Conservation (phyloP, 2,329 filamentous ascomycete genomes). For the Aspergillus thermomutatus region DNA sequence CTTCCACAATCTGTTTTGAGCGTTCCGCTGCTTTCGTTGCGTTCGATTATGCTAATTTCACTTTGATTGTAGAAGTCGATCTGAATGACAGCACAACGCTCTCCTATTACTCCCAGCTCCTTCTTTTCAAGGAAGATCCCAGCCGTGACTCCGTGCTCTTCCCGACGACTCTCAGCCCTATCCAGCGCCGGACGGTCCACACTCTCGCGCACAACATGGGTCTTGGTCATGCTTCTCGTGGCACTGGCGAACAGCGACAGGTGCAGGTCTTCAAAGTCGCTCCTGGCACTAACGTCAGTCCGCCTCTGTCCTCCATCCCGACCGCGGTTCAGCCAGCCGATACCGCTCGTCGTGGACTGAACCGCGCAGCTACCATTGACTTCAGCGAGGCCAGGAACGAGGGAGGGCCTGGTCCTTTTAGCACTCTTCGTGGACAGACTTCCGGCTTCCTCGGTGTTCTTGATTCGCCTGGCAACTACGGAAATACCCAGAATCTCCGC, state of each 20-base stretch:
- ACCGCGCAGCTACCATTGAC: slow-evolving; percentile 94
- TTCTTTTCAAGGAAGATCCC: slow-evolving; percentile 80
- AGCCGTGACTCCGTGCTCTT: slow-evolving; percentile 79
- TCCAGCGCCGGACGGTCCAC: slow-evolving; percentile 86
- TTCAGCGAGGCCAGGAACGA: slow-evolving; percentile 80
- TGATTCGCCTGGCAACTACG: slow-evolving; percentile 67
- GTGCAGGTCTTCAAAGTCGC: slow-evolving; percentile 74
- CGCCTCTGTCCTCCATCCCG: slow-evolving; percentile 60
- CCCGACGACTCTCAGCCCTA: slow-evolving; percentile 72
- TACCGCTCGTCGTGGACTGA: slow-evolving; percentile 77
- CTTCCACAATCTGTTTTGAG: not conserved
- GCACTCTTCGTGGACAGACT: slow-evolving; percentile 70
- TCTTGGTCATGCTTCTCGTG: slow-evolving; percentile 84
- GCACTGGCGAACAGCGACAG: slow-evolving; percentile 80
- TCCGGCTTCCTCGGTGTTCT: slow-evolving; percentile 79
- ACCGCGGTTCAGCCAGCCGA: slow-evolving; percentile 66
- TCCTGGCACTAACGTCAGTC: slow-evolving; percentile 55
- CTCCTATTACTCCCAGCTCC: slow-evolving; percentile 83
- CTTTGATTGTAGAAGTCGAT: slow-evolving; percentile 63
- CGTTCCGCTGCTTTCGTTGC: not conserved
- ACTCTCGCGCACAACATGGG: slow-evolving; percentile 94
- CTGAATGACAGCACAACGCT: slow-evolving; percentile 87
- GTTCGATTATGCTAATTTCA: slow-evolving; percentile 5
- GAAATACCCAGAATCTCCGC: slow-evolving; percentile 74
- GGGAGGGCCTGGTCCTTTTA: slow-evolving; percentile 64